phyloP scores from a whole-genome alignment of 371 early-diverging fungal species.

The Syncephalastrum monosporum region DNA sequence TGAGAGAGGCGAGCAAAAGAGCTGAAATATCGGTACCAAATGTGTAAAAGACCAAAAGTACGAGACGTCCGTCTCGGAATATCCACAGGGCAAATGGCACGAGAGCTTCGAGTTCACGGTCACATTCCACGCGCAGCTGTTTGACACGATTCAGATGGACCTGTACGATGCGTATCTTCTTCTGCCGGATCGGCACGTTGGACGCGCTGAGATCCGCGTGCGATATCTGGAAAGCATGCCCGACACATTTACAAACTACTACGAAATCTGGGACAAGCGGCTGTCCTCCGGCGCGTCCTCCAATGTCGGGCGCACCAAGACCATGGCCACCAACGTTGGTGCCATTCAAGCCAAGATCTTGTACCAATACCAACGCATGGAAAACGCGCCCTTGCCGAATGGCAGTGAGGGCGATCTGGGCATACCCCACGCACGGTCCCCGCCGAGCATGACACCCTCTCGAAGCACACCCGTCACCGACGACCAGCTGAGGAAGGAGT shows the following conservation, averaged over 20 bases:
- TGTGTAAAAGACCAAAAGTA: conserved; percentile 53
- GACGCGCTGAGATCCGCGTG: conserved; percentile 73
- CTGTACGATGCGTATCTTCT: conserved; percentile 62
- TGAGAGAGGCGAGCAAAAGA: background rate
- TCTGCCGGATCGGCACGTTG: conserved; percentile 69
- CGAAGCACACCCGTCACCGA: conserved; percentile 11
- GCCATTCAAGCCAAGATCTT: conserved; percentile 67
- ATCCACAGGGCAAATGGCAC: conserved; percentile 68
- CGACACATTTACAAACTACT: conserved; percentile 62
- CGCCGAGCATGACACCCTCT: no score
- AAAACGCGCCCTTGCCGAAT: background rate
- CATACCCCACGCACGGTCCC: no score
- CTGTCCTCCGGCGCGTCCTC: conserved; percentile 56
- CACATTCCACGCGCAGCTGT: conserved; percentile 77
- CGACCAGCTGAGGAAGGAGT: conserved; percentile 20
- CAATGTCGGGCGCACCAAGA: conserved; percentile 49
- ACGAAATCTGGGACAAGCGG: conserved; percentile 66
- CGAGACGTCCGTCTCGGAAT: conserved; percentile 66
- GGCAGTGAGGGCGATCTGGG: background rate
- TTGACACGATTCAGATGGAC: conserved; percentile 72
- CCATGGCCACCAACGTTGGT: conserved; percentile 60
- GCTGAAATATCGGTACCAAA: background rate
- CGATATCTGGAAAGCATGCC: conserved; percentile 65
- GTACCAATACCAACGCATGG: conserved; percentile 55
- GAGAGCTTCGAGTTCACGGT: conserved; percentile 74